phyloP scores from a whole-genome alignment of 2,329 filamentous ascomycete genomes.

The Torrubiellomyces zombiae region DNA sequence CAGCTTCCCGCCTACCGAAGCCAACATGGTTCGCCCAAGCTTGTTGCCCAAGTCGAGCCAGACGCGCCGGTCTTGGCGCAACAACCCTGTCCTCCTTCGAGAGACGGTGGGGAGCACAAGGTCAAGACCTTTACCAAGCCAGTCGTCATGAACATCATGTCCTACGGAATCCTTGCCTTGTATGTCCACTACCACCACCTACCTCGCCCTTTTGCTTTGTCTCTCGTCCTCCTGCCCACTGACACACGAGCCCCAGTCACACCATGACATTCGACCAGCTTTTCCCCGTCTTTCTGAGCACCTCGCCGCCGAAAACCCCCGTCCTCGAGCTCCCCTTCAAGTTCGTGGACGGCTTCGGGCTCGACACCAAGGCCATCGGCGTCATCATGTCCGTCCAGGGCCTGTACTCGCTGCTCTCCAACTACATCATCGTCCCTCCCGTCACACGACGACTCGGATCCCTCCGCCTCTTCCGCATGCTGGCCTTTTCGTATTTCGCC shows the following conservation, averaged over 20 bases:
- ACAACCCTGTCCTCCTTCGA: no score
- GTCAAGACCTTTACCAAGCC: slow-evolving; percentile 62
- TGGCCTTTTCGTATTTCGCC: slow-evolving; percentile 68
- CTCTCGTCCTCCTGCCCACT: slow-evolving; percentile 2
- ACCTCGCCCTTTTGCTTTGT: neutral
- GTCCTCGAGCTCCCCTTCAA: slow-evolving; percentile 59
- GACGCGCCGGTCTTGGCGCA: slow-evolving; percentile 5
- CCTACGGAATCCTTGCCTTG: slow-evolving; percentile 89
- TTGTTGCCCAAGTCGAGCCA: slow-evolving; percentile 16
- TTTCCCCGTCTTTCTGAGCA: slow-evolving; percentile 80
- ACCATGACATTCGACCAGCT: slow-evolving; percentile 94
- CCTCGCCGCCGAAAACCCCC: slow-evolving; percentile 32
- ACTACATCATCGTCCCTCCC: slow-evolving; percentile 68
- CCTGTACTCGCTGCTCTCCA: slow-evolving; percentile 73
- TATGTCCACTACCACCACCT: slow-evolving; percentile 33
- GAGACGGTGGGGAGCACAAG: slow-evolving; percentile 3
- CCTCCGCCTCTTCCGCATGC: slow-evolving; percentile 64
- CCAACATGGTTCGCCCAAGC: slow-evolving; percentile 35
- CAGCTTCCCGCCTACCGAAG: slow-evolving; percentile 53
- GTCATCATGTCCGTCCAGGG: slow-evolving; percentile 81
- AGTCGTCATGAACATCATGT: slow-evolving; percentile 73
- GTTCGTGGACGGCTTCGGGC: slow-evolving; percentile 73
- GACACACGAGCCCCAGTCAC: slow-evolving; percentile 41
- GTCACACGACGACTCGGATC: slow-evolving; percentile 61
- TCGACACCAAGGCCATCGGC: slow-evolving; percentile 71